Conservation (phyloP, 306 rosid species). For the Prunus padus region DNA sequence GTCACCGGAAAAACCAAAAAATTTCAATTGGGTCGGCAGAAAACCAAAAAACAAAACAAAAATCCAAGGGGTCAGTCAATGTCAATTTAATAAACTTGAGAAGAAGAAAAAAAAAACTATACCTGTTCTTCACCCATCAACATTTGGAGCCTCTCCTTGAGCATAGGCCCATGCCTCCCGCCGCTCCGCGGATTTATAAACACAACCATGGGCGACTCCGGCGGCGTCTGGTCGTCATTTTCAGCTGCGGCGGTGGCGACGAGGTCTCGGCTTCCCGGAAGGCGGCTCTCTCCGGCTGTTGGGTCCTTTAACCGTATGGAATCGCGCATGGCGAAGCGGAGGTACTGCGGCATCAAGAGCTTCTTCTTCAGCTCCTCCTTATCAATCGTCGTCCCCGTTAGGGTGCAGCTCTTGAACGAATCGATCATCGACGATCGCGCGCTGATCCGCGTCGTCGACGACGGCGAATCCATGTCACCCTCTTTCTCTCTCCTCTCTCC, state of each 20-base stretch:
- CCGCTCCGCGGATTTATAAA: constrained; percentile 83
- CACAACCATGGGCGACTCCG: constrained; percentile 71
- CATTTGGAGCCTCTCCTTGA: constrained; percentile 74
- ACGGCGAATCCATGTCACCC: constrained; percentile 41
- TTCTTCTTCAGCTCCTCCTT: constrained; percentile 71
- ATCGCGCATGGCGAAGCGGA: constrained; percentile 88
- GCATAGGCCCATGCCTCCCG: constrained; percentile 81
- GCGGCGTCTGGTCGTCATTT: constrained; percentile 31
- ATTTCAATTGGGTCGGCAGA: neutral
- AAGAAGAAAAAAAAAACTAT: neutral
- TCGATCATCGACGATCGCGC: constrained; percentile 62
- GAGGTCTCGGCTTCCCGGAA: constrained; percentile 18
- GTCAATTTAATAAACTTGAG: neutral
- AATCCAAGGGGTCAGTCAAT: neutral
- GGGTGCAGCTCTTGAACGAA: constrained; percentile 61
- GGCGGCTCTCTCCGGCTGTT: constrained; percentile 58
- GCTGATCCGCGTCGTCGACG: constrained; percentile 40
- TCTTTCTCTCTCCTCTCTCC: neutral
- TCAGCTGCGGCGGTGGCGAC: constrained; percentile 23
- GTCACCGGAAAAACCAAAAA: neutral
- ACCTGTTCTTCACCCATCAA: constrained; percentile 94
- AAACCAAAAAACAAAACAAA: neutral
- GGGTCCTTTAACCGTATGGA: constrained; percentile 66
- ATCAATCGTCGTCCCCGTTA: constrained; percentile 66
- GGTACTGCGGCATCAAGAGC: constrained; percentile 72